These are phyloP conservation scores for Castanopsis chinensis DNA, from an alignment of 306 rosid genomes.

Conservation along the genomic window DNA sequence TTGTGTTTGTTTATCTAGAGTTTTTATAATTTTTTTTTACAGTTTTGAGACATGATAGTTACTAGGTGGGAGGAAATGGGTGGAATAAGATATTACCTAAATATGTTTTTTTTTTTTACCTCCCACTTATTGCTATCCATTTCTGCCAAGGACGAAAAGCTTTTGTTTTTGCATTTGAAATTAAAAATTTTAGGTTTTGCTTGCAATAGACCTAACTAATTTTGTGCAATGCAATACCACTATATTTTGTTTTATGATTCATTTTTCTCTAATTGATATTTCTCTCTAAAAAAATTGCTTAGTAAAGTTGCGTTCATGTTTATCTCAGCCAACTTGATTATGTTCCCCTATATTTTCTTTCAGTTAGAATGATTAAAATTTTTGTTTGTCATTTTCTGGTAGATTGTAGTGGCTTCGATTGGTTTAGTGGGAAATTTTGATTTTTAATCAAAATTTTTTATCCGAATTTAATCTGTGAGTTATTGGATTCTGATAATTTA, in stretches of 20 bases:
- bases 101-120: neutral
- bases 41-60: conserved; percentile 26
- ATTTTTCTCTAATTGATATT: neutral
- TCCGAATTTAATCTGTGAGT: no score
- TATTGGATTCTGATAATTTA: no score
- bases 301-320: no score
- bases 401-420: no score
- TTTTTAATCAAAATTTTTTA: no score
- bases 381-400: no score
- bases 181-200: conserved; percentile 18
- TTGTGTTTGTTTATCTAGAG: conserved; percentile 18
- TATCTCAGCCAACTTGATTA: no score
- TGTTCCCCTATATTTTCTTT: no score
- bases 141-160: neutral
- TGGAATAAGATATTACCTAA: conserved; percentile 2
- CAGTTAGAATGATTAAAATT: no score
- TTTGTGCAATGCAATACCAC: neutral
- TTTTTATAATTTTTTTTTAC: conserved; percentile 21
- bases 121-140: neutral
- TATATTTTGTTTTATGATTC: neutral
- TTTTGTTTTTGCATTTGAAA: conserved; percentile 5
- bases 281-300: no score
- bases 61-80: conserved; percentile 19
- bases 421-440: no score
- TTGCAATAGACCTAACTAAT: no score